Base-by-base conservation (phyloP, 768 basidiomycete species). In the Agaricus subrufescens region DNA sequence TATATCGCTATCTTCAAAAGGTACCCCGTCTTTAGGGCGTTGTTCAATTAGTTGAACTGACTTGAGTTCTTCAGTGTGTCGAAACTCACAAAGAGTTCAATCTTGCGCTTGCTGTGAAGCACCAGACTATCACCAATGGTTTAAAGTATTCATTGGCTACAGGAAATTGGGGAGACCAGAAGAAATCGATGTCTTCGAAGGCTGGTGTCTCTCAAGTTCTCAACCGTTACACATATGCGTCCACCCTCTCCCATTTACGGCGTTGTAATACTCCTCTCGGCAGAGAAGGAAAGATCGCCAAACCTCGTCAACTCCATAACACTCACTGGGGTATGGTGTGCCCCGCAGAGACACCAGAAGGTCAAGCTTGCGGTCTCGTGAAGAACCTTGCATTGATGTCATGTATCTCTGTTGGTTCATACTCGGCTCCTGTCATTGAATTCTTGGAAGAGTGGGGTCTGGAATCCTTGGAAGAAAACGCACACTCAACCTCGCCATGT, bases 281-380 rank as follows among this genome's bases (percentile, higher is more conserved):
- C 54, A 89, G 97, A 57, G 97, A 98, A 70, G 95, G 95, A 55
- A 99, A 99, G 75, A 98, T 98, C 58, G 97, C 97, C 46, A 98
- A 98, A 69, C 97, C 97, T 55, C 97, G 97, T 64, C 97, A 99
- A 65, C 77, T 99, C 54, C 97, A 99, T 71, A 99, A 99, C 66
- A 98, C 97, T 0, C 97, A 99, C 65, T 99, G 97, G 97, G 97
- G 97, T 38, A 98, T 99, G 97, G 97, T 99, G 19, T 99, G 97
- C 67, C 97, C 97, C 43, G 97, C 97, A 39, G 97, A 99, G 71
- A 99, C 97, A 3, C 97, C 97, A 1, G 97, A 99, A 84, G 97
- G 97, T 46, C 97, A 98, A 70, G 97, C 97, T 58, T 99, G 97
- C 73, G 97, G 97, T 73, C 83, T 98, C 44, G 97, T 98, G 73